These are phyloP conservation scores for Lasiodiplodia sp. DNA, from an alignment of 2,329 filamentous ascomycete species.

Conservation along the genomic window DNA sequence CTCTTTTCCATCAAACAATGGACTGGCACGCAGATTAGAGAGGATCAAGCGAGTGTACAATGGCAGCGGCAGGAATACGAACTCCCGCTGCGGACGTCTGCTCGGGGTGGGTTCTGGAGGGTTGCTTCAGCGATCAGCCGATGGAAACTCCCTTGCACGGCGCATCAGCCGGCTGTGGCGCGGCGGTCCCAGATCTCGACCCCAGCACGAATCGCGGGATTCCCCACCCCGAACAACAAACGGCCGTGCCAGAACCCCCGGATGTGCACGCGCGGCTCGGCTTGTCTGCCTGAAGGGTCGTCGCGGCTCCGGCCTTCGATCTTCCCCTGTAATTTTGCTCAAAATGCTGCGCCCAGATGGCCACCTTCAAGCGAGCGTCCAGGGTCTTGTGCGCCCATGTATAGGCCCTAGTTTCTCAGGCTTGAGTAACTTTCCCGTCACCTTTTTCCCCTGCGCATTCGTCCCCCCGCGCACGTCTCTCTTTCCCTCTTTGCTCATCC, in stretches of 20 bases:
- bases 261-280: not conserved
- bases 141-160: not conserved
- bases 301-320: not conserved
- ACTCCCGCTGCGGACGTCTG: not conserved
- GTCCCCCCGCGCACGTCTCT: not conserved
- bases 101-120: not conserved
- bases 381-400: not conserved
- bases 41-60: not conserved
- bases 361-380: too few relatives aligned
- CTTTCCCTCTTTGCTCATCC: not conserved
- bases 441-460: not conserved
- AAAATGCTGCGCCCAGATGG: not conserved
- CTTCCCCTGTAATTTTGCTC: too few relatives aligned
- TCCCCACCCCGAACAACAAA: not conserved
- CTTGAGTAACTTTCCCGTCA: too few relatives aligned
- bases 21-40: not conserved
- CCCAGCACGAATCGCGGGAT: not conserved
- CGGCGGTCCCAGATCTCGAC: slow-evolving; percentile 42
- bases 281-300: not conserved
- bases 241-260: not conserved
- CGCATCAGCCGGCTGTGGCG: slow-evolving; percentile 36
- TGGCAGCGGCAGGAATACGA: not conserved
- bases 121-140: slow-evolving; percentile 5
- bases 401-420: not conserved
- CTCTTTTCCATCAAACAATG: not conserved